Evolutionary conservation across 768 basidiomycete genomes (phyloP).

Genomic region (Baorangia bicolor): DNA sequence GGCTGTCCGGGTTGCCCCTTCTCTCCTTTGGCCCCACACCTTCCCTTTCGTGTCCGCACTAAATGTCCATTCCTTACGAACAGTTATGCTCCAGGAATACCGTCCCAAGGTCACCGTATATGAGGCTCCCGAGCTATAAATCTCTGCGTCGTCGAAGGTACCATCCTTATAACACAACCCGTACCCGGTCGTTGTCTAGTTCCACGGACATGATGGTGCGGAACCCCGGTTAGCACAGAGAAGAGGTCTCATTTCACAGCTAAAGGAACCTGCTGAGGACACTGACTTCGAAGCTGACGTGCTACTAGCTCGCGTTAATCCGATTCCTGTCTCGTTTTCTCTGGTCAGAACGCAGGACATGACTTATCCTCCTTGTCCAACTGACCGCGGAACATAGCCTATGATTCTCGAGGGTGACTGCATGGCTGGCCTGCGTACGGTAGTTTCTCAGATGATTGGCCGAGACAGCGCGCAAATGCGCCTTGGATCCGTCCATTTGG

Average conservation of each 20-base stretch:
- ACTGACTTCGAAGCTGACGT: slow-evolving; percentile 5
- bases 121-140: slow-evolving; percentile 25
- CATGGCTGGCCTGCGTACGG: slow-evolving; percentile 16
- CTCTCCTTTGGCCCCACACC: background rate
- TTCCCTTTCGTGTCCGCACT: background rate
- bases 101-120: slow-evolving; percentile 6
- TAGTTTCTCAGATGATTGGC: slow-evolving; percentile 22
- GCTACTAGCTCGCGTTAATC: background rate
- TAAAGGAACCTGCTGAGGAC: slow-evolving; percentile 16
- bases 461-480: slow-evolving; percentile 7
- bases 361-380: background rate
- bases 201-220: slow-evolving; percentile 12
- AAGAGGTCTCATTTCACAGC: slow-evolving; percentile 4
- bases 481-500: slow-evolving; percentile 19
- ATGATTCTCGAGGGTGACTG: slow-evolving; percentile 19
- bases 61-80: slow-evolving; percentile 24
- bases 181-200: background rate
- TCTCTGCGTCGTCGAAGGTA: slow-evolving; percentile 18
- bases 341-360: slow-evolving; percentile 11
- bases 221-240: background rate
- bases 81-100: slow-evolving; percentile 7
- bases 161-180: slow-evolving; percentile 20
- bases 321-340: slow-evolving; percentile 7
- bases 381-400: slow-evolving; percentile 11
- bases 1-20: slow-evolving; percentile 3